Conservation (phyloP, 352 stramenopile genomes). For the Elongisporangium undulatum region DNA sequence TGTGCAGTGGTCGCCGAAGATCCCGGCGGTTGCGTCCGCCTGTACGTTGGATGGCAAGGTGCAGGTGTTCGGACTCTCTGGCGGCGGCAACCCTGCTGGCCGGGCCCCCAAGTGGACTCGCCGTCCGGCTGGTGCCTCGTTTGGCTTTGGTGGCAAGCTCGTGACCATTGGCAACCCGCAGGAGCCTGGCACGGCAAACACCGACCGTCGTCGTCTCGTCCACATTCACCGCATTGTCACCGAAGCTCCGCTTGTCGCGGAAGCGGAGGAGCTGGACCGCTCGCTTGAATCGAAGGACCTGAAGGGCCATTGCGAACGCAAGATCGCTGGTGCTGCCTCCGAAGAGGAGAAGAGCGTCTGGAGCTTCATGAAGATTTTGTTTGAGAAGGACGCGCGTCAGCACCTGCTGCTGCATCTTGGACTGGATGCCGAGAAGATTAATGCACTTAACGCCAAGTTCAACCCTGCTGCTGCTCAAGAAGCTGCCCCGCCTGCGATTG, state of each 20-base stretch:
- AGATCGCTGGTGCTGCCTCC: conserved; percentile 56
- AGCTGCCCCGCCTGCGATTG: conserved; percentile 14
- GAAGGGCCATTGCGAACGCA: conserved; percentile 91
- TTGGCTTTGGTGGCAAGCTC: conserved; percentile 95
- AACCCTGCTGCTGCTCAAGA: conserved; percentile 41
- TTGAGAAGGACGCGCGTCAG: conserved; percentile 94
- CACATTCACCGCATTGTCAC: conserved; percentile 81
- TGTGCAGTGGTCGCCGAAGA: conserved; percentile 94
- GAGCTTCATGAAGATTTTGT: conserved; percentile 93
- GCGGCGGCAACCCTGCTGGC: conserved; percentile 67
- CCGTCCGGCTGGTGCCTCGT: conserved; percentile 88
- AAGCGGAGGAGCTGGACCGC: conserved; percentile 88
- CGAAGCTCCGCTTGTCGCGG: conserved; percentile 74
- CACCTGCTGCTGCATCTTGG: conserved; percentile 93
- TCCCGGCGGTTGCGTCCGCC: conserved; percentile 93
- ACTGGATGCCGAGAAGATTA: conserved; percentile 93
- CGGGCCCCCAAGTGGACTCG: conserved; percentile 95
- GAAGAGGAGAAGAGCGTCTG: conserved; percentile 79
- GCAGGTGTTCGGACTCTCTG: conserved; percentile 89
- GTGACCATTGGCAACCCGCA: conserved; percentile 84
- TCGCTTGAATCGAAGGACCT: conserved; percentile 90
- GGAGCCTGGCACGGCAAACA: conserved; percentile 42
- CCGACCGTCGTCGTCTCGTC: conserved; percentile 64
- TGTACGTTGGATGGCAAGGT: conserved; percentile 97
- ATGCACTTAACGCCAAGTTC: conserved; percentile 77